These are phyloP conservation scores for Trichocladium uniseriatum DNA, from an alignment of 495 filamentous ascomycete species.

Conservation along the genomic window DNA sequence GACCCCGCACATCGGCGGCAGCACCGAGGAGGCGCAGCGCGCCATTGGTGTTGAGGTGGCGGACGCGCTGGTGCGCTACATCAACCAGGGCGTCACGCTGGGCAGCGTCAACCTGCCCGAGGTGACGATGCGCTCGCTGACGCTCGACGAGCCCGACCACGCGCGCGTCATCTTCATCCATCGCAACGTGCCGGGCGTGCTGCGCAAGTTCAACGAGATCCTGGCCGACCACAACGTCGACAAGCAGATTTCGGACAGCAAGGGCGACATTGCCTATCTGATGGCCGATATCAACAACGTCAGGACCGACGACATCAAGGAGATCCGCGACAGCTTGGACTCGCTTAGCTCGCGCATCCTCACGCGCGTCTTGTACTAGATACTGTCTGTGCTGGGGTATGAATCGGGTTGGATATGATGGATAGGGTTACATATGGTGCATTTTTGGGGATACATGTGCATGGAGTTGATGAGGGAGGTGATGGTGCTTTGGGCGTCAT, in stretches of 20 bases:
- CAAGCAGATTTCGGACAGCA: constrained; percentile 93
- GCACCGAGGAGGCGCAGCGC: constrained; percentile 94
- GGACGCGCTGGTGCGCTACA: constrained; percentile 78
- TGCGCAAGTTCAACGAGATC: constrained; percentile 87
- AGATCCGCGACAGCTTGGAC: constrained; percentile 74
- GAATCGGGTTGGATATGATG: neutral
- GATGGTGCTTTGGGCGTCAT: constrained; percentile 6
- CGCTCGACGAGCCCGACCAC: constrained; percentile 77
- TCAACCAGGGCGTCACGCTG: constrained; percentile 82
- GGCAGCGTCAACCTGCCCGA: constrained; percentile 96
- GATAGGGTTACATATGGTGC: neutral
- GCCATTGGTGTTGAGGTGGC: constrained; percentile 93
- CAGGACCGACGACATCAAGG: constrained; percentile 68
- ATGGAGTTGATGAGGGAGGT: neutral
- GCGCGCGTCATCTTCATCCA: constrained; percentile 94
- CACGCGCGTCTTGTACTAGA: constrained; percentile 80
- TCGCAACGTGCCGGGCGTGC: constrained; percentile 86
- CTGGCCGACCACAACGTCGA: constrained; percentile 94
- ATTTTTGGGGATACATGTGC: neutral
- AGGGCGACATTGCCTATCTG: constrained; percentile 88
- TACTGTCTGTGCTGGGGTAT: no score
- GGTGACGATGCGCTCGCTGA: constrained; percentile 75
- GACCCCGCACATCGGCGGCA: constrained; percentile 93
- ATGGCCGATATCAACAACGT: constrained; percentile 97
- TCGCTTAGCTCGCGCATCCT: constrained; percentile 72